Conservation (phyloP, 768 basidiomycete species). For the Suillus americanus region DNA sequence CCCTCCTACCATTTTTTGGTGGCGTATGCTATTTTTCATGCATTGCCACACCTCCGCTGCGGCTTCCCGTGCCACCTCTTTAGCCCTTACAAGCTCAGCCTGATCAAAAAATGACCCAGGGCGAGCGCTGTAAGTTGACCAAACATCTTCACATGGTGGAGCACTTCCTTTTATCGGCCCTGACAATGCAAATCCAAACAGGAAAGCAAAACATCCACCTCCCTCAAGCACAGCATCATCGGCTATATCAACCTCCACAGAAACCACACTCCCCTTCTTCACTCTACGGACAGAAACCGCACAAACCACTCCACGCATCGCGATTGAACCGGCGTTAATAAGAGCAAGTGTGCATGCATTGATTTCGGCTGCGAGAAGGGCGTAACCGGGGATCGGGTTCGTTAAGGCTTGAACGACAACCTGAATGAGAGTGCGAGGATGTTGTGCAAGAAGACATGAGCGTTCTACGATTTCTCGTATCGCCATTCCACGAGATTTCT, state of each 20-base stretch:
- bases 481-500: conserved; percentile 55
- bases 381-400: conserved; percentile 24
- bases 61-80: conserved; percentile 46
- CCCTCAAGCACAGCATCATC: conserved; percentile 40
- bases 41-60: conserved; percentile 46
- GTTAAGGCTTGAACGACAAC: conserved; percentile 70
- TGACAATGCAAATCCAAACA: conserved; percentile 34
- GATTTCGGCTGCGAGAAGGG: conserved; percentile 61
- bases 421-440: conserved; percentile 75
- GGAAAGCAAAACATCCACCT: conserved; percentile 71
- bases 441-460: conserved; percentile 59
- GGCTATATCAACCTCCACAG: conserved; percentile 52
- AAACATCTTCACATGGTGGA: conserved; percentile 29
- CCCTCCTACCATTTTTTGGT: conserved; percentile 19
- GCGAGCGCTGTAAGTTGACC: conserved; percentile 21
- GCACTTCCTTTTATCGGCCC: not conserved
- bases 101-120: conserved; percentile 34
- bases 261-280: conserved; percentile 10
- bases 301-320: conserved; percentile 74
- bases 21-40: conserved; percentile 40
- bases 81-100: conserved; percentile 42
- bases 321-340: conserved; percentile 66
- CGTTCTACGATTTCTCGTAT: conserved; percentile 62
- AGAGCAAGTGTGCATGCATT: conserved; percentile 72
- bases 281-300: conserved; percentile 58